A percentile compares a stretch with the other conserved stretches of the same genome.
Evolutionary conservation across 2,329 filamentous ascomycete genomes (phyloP).

Genomic region (Remersonia thermophila): DNA sequence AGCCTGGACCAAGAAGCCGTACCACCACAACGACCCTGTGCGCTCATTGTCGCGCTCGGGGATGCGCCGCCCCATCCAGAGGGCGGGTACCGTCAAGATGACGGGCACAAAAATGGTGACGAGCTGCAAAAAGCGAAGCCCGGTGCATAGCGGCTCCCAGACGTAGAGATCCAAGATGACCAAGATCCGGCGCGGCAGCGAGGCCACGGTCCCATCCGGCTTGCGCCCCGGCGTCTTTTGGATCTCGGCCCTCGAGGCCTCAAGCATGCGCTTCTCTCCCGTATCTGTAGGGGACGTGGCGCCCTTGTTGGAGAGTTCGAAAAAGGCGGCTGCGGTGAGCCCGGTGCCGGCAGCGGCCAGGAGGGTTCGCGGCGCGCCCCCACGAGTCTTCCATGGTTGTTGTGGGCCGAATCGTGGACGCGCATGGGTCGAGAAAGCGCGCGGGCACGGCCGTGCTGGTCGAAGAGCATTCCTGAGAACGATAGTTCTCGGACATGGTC

Average conservation of each 20-base stretch:
- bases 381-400: conserved; percentile 10
- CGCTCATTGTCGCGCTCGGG: conserved; percentile 60
- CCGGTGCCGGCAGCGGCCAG: conserved; percentile 23
- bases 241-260: conserved; percentile 67
- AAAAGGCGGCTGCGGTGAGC: conserved; percentile 44
- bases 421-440: conserved; percentile 2
- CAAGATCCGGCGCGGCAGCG: conserved; percentile 45
- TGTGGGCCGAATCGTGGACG: neutral
- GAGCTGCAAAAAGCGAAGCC: conserved; percentile 76
- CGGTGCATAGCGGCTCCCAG: conserved; percentile 80
- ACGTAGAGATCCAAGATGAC: conserved; percentile 60
- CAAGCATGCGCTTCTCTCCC: conserved; percentile 75
- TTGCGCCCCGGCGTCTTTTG: conserved; percentile 52
- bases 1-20: conserved; percentile 67
- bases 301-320: conserved; percentile 44
- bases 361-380: conserved; percentile 3
- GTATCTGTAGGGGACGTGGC: conserved; percentile 45
- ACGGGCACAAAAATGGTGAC: conserved; percentile 86
- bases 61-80: conserved; percentile 63
- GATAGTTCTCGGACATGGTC: neutral
- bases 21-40: conserved; percentile 86
- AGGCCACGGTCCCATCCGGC: conserved; percentile 45
- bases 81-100: conserved; percentile 61
- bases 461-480: neutral
- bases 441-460: neutral